Percentiles rank a stretch among this genome's conserved stretches.
Conservation (phyloP, 306 rosid species). For the Gleditsia sinensis region DNA sequence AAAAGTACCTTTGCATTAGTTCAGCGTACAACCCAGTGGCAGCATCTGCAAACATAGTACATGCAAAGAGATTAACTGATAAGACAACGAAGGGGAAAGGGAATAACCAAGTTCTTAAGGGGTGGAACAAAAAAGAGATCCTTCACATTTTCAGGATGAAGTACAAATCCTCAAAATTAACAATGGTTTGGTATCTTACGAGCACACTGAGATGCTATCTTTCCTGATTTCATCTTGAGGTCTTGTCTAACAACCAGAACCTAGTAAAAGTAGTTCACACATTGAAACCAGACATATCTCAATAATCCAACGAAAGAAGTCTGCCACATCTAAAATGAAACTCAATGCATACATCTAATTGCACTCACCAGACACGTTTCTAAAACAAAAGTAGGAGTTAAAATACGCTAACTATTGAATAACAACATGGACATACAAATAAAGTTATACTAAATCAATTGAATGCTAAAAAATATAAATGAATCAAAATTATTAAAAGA, state of each 20-base stretch:
- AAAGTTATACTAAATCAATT: background rate
- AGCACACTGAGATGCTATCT: slow-evolving; percentile 97
- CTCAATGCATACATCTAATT: slow-evolving; percentile 17
- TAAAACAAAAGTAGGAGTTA: slow-evolving; percentile 21
- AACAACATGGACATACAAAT: background rate
- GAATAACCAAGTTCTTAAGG: slow-evolving; percentile 9
- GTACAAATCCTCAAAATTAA: background rate
- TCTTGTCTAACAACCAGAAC: slow-evolving; percentile 89
- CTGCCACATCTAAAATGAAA: slow-evolving; percentile 2
- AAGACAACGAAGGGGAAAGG: slow-evolving; percentile 6
- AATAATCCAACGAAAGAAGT: slow-evolving; percentile 3
- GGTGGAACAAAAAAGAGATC: background rate
- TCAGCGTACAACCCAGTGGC: slow-evolving; percentile 90
- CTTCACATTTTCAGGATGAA: background rate
- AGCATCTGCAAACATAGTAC: slow-evolving; percentile 64
- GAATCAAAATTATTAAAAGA: background rate
- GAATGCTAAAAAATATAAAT: background rate
- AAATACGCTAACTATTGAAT: slow-evolving; percentile 18
- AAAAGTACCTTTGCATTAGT: slow-evolving; percentile 67
- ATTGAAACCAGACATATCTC: slow-evolving; percentile 34
- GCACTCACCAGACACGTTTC: slow-evolving; percentile 6
- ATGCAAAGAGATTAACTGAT: slow-evolving; percentile 25
- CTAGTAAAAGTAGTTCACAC: slow-evolving; percentile 43
- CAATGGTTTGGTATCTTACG: slow-evolving; percentile 58
- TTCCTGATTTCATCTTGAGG: slow-evolving; percentile 88